Conservation (phyloP, 2,329 filamentous ascomycete species). For the Colletotrichum sansevieriae region DNA sequence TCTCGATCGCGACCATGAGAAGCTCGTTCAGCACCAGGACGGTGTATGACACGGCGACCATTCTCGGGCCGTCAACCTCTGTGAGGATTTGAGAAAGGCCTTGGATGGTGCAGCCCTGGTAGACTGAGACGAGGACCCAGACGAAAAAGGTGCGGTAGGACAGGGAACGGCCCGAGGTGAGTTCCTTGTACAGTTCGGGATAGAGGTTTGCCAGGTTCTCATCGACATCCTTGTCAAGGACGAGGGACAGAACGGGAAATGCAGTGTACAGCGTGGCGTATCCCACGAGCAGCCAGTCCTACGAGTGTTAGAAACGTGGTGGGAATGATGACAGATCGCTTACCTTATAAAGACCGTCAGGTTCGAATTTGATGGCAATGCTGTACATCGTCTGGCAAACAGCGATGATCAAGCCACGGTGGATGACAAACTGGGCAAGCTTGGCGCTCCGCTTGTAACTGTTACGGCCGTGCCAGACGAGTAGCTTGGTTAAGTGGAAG, state of each 20-base stretch:
- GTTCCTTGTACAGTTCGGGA: slow-evolving; percentile 96
- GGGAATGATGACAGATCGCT: slow-evolving; percentile 37
- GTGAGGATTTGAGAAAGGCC: slow-evolving; percentile 92
- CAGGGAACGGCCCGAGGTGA: slow-evolving; percentile 88
- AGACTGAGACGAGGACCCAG: slow-evolving; percentile 95
- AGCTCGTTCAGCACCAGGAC: slow-evolving; percentile 94
- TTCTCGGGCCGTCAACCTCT: slow-evolving; percentile 77
- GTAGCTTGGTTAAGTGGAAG: slow-evolving; percentile 91
- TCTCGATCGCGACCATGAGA: slow-evolving; percentile 95
- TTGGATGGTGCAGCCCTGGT: slow-evolving; percentile 96
- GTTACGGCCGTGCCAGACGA: slow-evolving; percentile 99
- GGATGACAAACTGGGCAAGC: slow-evolving; percentile 97
- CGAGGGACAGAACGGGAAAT: slow-evolving; percentile 89
- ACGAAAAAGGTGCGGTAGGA: slow-evolving; percentile 96
- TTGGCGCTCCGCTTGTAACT: slow-evolving; percentile 97
- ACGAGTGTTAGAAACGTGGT: slow-evolving; percentile 43
- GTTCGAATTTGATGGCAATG: slow-evolving; percentile 92
- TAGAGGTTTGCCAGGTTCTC: slow-evolving; percentile 94
- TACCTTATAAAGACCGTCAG: slow-evolving; percentile 89
- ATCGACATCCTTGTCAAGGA: slow-evolving; percentile 95
- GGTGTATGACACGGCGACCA: slow-evolving; percentile 93
- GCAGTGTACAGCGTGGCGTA: slow-evolving; percentile 98
- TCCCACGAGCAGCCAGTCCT: slow-evolving; percentile 95
- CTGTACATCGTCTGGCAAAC: slow-evolving; percentile 98
- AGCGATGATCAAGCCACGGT: slow-evolving; percentile 93